Evolutionary conservation across 805 yeast species (phyloP).

Genomic region (Yarrowia sp.): DNA sequence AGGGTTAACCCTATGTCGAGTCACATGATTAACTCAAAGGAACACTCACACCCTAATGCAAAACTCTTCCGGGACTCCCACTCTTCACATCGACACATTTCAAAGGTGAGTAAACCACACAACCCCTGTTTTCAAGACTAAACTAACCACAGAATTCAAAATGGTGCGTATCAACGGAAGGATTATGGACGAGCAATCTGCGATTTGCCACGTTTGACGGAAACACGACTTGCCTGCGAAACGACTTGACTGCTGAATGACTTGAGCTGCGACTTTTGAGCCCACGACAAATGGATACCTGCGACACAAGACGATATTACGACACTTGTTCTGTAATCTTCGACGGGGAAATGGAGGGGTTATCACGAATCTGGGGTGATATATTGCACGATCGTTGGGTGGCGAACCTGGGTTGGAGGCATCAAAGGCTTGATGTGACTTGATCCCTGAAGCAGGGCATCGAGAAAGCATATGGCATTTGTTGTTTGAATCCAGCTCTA

Average conservation of each 20-base stretch:
- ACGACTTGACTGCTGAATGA: background rate
- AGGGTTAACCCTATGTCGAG: background rate
- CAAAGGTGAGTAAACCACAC: constrained; percentile 22
- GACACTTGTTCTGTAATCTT: background rate
- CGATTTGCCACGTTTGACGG: constrained; percentile 6
- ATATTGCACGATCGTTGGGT: background rate
- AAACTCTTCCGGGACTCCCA: constrained; percentile 23
- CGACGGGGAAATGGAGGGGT: background rate
- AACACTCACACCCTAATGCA: constrained; percentile 24
- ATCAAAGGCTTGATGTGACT: background rate
- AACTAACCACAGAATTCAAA: constrained; percentile 24
- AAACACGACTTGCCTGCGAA: background rate
- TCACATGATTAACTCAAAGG: constrained; percentile 21
- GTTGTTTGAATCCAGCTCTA: too few species aligned
- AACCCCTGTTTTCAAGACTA: constrained; percentile 17
- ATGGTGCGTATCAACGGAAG: constrained; percentile 23
- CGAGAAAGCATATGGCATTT: background rate
- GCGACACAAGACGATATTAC: background rate
- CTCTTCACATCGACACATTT: constrained; percentile 25
- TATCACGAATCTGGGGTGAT: background rate
- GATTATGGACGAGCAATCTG: background rate
- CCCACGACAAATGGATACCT: background rate
- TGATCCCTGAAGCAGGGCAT: too few species aligned
- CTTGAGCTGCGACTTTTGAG: background rate
- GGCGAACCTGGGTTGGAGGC: background rate